A percentile compares a stretch with the other conserved stretches of the same genome.
Conservation (phyloP, 345 rosid species). For the Populus simonii region DNA sequence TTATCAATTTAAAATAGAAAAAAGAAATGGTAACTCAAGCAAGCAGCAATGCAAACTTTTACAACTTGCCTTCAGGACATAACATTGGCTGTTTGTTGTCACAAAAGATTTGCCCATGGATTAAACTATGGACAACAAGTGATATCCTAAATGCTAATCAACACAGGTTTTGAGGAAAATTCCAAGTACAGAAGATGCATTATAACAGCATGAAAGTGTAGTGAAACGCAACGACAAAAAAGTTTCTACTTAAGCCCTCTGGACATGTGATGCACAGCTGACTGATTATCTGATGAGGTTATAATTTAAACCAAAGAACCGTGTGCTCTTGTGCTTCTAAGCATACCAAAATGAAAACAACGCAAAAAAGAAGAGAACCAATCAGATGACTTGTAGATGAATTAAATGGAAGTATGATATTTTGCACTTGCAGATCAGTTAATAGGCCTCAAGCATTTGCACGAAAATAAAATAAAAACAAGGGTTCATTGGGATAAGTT, state of each 20-base stretch:
- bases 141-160: background rate
- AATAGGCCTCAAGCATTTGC: background rate
- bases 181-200: background rate
- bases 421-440: background rate
- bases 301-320: background rate
- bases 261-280: background rate
- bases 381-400: background rate
- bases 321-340: background rate
- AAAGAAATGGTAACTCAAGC: background rate
- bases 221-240: background rate
- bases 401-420: background rate
- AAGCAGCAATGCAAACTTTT: slow-evolving; percentile 1
- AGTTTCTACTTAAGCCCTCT: background rate
- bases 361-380: too few species aligned
- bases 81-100: background rate
- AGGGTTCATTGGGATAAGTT: too few species aligned
- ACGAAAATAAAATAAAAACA: background rate
- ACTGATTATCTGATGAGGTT: background rate
- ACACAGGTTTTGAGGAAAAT: background rate
- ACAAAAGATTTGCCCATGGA: slow-evolving; percentile 3
- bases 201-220: background rate
- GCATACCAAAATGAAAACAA: background rate
- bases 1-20: slow-evolving; percentile 7
- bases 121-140: slow-evolving; percentile 4
- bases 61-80: background rate